Base-by-base conservation (phyloP, 148 eudicot species). In the Vaccinium darrowii region DNA sequence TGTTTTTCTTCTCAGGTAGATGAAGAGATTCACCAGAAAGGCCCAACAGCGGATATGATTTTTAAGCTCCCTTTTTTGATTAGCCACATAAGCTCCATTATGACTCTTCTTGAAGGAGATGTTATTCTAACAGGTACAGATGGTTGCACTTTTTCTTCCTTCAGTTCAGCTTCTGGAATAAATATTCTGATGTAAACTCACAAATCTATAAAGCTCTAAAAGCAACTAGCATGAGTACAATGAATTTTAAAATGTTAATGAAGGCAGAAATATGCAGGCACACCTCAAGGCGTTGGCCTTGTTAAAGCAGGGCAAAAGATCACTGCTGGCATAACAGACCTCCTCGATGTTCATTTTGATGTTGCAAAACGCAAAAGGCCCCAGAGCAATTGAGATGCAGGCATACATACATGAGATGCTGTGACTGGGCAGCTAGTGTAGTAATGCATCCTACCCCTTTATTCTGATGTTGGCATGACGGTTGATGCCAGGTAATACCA, bases 31-130 rank as follows among this genome's bases (percentile, higher is more conserved):
- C 92, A 93, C 85, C 99, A 97, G 88, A 93, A 95, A 84, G 98
- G 99, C 82, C 91, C 95, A 57, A 97, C 99, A 18, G 87, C 86
- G 79, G 98, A 97, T 89, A 97, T 95, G 99, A 95, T 97, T 43
- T 97, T 97, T 85, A 92, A 90, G 84, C 92, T 97, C 83, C 99
- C 99, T 4, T 97, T 86, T 89, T 89, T 97, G 83, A 91, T 97
- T 85, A 97, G 99, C 92, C 96, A 97, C 88, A 95, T 97, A 85
- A 97, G 99, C 86, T 90, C 96, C 85, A 78, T 93, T 80, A 91
- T 97, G 92, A 97, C 99, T 1, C 99, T 97, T 89, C 89, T 97
- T 76, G 98, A 95, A 88, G 99, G 98, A 88, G 99, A 97, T 84
- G 98, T 97, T 82, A 97, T 97, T 82, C 86, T 97, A 74, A 97